Evolutionary conservation across 176 grass and related monocot species (phyloP), one percentile per base, ranked within the genome.

Genomic region (Musa acuminata): DNA sequence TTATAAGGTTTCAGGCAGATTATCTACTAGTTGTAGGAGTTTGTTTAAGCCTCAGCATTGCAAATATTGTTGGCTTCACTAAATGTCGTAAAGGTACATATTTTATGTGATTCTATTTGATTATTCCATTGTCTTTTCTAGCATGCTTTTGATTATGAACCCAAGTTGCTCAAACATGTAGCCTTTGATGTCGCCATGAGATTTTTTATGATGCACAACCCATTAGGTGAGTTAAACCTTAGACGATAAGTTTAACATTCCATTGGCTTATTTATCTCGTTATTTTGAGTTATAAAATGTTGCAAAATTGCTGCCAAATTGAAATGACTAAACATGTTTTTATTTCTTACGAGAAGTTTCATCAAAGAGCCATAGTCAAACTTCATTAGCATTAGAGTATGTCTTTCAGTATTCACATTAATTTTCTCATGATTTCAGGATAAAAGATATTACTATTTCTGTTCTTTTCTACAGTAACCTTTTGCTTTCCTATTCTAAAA

Each of bases 21-120:
- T 98, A 91, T 76, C 86, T 99, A 80, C 87, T 99, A 22, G 96
- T 95, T 49, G 67, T 99, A 64, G 96, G 91, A 84, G 96, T 99
- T 87, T 99, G 96, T 77, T 91, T 99, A 79, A 99, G 69, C 60
- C 84, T 99, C 51, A 92, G 91, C 66, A 72, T 99, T 81, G 96
- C 96, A 71, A 99, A 99, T 75, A 99, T 99, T 62, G 81, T 99
- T 89, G 96, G 96, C n/a, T 99, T 99, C 88, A 99, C 96, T 51
- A 99, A 91, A 89, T 99, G 96, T 63, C 92, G 87, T 69, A 99
- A 99, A 95, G 96, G 96, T 99, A 85, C 48, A 55, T 1, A 52
- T 24, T 64, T 67, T 64, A 35, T 43, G 24, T 67, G 64, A 19
- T 20, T 51, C 8, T 51, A 11, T 50, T 6, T 70, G 9, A n/a